These are phyloP conservation scores for Viola pubescens DNA, from an alignment of 441 rosid genomes.

Conservation along the genomic window DNA sequence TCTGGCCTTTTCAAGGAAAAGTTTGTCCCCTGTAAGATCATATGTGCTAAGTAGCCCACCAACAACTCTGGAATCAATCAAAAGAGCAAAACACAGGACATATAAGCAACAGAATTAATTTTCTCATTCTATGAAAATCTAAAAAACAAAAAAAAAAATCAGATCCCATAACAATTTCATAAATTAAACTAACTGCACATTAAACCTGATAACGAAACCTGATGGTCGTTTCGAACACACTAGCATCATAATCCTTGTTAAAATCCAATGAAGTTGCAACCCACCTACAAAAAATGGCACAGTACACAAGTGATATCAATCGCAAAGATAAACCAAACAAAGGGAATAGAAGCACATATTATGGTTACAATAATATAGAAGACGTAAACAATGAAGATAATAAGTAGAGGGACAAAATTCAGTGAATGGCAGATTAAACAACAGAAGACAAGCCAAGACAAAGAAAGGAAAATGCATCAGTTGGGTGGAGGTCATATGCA, in stretches of 20 bases:
- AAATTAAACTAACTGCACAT: conserved; percentile 27
- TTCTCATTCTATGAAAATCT: background rate
- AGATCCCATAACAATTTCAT: conserved; percentile 2
- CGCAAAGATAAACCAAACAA: background rate
- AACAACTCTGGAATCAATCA: conserved; percentile 62
- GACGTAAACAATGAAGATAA: too few relatives aligned
- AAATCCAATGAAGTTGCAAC: conserved; percentile 83
- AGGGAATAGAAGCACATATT: background rate
- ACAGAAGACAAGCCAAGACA: too few relatives aligned
- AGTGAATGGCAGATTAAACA: too few relatives aligned
- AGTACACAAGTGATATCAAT: background rate
- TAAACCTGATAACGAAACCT: conserved; percentile 89
- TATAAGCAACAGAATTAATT: conserved; percentile 15
- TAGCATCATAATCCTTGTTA: conserved; percentile 85
- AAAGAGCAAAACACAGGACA: background rate
- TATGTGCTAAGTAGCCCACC: conserved; percentile 97
- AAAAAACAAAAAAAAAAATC: conserved; percentile 1
- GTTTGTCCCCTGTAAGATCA: conserved; percentile 83
- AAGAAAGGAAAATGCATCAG: too few relatives aligned
- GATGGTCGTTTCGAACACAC: conserved; percentile 99
- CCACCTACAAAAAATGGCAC: conserved; percentile 58
- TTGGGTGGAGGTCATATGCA: too few relatives aligned
- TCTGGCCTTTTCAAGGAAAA: conserved; percentile 87
- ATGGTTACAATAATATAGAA: background rate
- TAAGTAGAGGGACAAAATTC: too few relatives aligned